Conservation (phyloP, 768 basidiomycete species). For the Termitomyces bulborhizus region DNA sequence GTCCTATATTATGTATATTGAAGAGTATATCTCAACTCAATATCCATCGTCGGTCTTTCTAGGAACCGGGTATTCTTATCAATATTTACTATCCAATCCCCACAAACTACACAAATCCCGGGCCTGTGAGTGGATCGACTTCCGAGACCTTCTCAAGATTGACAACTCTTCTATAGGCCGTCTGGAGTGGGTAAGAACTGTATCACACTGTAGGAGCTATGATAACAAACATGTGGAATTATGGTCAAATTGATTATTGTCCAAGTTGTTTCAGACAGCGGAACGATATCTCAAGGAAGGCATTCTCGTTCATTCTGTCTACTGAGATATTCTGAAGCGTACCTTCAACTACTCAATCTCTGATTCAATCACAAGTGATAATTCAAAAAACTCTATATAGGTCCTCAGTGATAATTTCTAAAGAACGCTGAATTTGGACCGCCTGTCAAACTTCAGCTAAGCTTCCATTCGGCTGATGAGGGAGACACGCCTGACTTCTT, state of each 20-base stretch:
- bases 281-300: neutral
- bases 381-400: too few relatives aligned
- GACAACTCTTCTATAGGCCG: conserved; percentile 9
- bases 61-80: conserved; percentile 19
- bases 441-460: too few relatives aligned
- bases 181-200: conserved; percentile 16
- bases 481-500: too few relatives aligned
- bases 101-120: conserved; percentile 18
- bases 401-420: too few relatives aligned
- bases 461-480: too few relatives aligned
- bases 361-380: too few relatives aligned
- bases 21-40: neutral
- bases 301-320: too few relatives aligned
- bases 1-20: neutral
- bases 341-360: too few relatives aligned
- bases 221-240: neutral
- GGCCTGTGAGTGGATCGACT: conserved; percentile 16
- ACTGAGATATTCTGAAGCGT: too few relatives aligned
- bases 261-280: neutral
- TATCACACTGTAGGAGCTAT: neutral
- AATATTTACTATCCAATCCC: conserved; percentile 22
- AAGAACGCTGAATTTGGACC: too few relatives aligned
- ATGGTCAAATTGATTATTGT: neutral
- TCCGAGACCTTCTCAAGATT: neutral
- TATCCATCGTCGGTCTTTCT: neutral